Evolutionary conservation across 345 rosid species (phyloP).

Genomic region (Eucalyptus caleyi): DNA sequence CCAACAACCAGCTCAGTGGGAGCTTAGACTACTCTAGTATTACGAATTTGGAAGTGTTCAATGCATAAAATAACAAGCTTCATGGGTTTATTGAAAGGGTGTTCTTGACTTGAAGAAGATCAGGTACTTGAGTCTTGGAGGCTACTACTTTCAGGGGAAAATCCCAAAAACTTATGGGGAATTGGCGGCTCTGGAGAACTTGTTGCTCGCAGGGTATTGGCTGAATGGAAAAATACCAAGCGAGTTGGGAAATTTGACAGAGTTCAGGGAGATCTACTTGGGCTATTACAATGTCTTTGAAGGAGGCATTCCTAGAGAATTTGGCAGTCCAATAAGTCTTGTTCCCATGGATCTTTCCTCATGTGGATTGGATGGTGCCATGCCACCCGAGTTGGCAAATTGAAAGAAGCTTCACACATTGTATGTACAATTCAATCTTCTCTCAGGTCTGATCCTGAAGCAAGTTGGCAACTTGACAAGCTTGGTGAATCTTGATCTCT

Average conservation of each 20-base stretch:
- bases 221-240: conserved; percentile 36
- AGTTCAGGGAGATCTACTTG: conserved; percentile 34
- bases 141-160: conserved; percentile 25
- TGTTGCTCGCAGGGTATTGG: conserved; percentile 42
- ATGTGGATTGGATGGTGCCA: conserved; percentile 33
- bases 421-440: not conserved
- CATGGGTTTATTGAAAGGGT: conserved; percentile 25
- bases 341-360: conserved; percentile 44
- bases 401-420: conserved; percentile 35
- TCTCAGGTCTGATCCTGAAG: no score
- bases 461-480: no score
- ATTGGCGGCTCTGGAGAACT: not conserved
- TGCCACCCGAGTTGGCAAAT: conserved; percentile 37
- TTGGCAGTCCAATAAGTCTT: conserved; percentile 34
- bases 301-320: conserved; percentile 42
- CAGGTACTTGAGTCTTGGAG: conserved; percentile 46
- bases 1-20: conserved; percentile 37
- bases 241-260: conserved; percentile 41
- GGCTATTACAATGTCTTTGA: conserved; percentile 43
- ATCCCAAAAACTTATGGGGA: no score
- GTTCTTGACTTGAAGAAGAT: conserved; percentile 18
- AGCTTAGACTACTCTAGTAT: conserved; percentile 22
- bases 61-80: conserved; percentile 41
- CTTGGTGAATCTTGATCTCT: no score
- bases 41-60: conserved; percentile 21